These are phyloP conservation scores for Allomyces macrogynus DNA, from an alignment of 192 early-diverging fungal species.

Conservation along the genomic window DNA sequence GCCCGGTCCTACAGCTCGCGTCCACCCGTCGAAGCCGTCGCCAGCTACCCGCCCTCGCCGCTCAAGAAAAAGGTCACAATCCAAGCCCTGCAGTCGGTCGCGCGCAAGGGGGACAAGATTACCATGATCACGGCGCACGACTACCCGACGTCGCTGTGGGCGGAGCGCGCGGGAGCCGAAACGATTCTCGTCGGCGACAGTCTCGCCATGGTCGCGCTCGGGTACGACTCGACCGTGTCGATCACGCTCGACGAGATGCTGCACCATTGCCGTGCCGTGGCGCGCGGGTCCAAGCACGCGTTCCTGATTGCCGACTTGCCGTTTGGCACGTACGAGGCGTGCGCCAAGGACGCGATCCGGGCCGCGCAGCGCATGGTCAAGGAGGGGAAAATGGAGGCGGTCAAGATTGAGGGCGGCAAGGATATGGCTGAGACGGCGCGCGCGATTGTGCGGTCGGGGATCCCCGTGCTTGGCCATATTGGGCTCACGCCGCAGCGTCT, in stretches of 20 bases:
- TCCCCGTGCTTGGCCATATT: conserved; percentile 87
- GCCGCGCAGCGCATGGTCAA: conserved; percentile 63
- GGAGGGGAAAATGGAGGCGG: conserved; percentile 79
- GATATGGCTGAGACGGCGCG: conserved; percentile 60
- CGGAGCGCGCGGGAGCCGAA: conserved; percentile 68
- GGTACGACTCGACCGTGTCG: conserved; percentile 62
- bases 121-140: conserved; percentile 93
- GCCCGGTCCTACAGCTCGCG: too few relatives aligned
- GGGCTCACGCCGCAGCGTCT: conserved; percentile 89
- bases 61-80: conserved; percentile 70
- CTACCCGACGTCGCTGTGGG: conserved; percentile 72
- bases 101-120: conserved; percentile 53
- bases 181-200: conserved; percentile 85
- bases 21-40: too few relatives aligned
- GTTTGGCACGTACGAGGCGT: conserved; percentile 75
- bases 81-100: conserved; percentile 51
- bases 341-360: conserved; percentile 46
- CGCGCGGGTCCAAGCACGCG: conserved; percentile 49
- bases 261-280: conserved; percentile 77
- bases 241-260: conserved; percentile 91
- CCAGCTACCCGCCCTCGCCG: background rate
- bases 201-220: conserved; percentile 90
- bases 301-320: conserved; percentile 84
- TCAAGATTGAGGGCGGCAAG: conserved; percentile 87
- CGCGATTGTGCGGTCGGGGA: conserved; percentile 62